Base-by-base conservation (phyloP, 129 eudicot species). In the Saposhnikovia divaricata region DNA sequence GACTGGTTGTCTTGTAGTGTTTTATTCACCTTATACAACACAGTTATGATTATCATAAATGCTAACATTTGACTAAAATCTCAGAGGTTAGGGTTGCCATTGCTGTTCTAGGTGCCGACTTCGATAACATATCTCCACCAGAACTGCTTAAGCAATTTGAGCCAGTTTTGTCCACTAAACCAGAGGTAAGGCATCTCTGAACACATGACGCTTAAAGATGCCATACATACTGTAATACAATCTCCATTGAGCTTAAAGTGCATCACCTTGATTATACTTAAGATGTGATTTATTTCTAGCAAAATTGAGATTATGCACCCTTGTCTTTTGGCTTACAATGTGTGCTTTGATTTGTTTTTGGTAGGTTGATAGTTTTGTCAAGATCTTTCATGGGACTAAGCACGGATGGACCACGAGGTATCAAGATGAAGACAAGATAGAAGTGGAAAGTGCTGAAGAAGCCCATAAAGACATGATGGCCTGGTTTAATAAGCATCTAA, bases 401-500 rank as follows among this genome's bases (percentile, higher is more conserved):
- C 89, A 86, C 28, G 89, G 89, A 15, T 88, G 91, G 91, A 77
- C 87, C 11, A 82, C 83, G 63, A 80, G 91, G 74, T 88, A 88
- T 82, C 78, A 81, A 9, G 27, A 23, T 37, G 89, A 83, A 28
- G 85, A 83, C 31, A 79, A 83, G 42, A 76, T 75, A 46, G 89
- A 66, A 27, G 89, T 85, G 63, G 78, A 83, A 81, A 15, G 74
- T 69, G 91, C 89, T 38, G 79, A 85, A 75, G 91, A 88, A 77
- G 87, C 91, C 14, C 89, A 83, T 28, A 71, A 59, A 76, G 84
- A 88, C 9, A 78, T 83, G 87, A 31, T 85, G 46, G 50, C 74
- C 39, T 83, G 87, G 88, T 80, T 82, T 31, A 15, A 39, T 5
- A 78, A 85, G 69, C 61, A 87, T 75, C 45, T 87, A 48, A 80